Evolutionary conservation across 2,329 filamentous ascomycete species (phyloP), one percentile per base, ranked within the genome.

Genomic region (Colletotrichum tamarilloi): DNA sequence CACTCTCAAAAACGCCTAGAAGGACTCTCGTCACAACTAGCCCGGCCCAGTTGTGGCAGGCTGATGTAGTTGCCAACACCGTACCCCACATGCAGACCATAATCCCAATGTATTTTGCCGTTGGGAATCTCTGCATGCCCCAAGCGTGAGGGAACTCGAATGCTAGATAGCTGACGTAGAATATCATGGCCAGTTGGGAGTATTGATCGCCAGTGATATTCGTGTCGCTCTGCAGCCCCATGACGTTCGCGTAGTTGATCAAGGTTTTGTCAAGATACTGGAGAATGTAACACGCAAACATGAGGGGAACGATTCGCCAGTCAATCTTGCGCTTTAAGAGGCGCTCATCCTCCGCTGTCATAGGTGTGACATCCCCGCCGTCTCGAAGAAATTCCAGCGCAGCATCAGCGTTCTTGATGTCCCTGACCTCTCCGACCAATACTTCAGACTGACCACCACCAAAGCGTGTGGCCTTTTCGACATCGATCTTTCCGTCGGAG

Each of bases 121-220:
- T 73, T 3, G 67, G 71, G 3, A 87, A 81, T 0, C 76, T 62
- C 1, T 90, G 86, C 88, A 92, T 90, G 8, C 92, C 80, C 53
- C 62, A 90, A 87, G 3, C 88, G 84, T 75, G 89, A 88, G 0
- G 89, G 88, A 1, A 92, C 73, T 91, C 88, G 87, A 89, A 91
- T 46, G 81, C 87, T 46, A 92, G 83, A 78, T 92, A 89, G 2
- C 89, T 89, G 26, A 92, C 89, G 1, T 89, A 85, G 0, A 86
- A 83, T 53, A 92, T 89, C 8, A 88, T 90, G 26, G 88, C 87
- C 26, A 91, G 79, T 19, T 91, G 79, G 0, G 88, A 89, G 80
- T 91, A 91, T 72, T 91, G 84, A 70, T 87, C 85, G 0, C 88
- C 88, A 0, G 80, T 84, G n/a, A 91, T 84, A 53, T 84, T 72